These are phyloP conservation scores for Botryotinia calthae DNA, from an alignment of 2,329 filamentous ascomycete genomes.

Conservation along the genomic window DNA sequence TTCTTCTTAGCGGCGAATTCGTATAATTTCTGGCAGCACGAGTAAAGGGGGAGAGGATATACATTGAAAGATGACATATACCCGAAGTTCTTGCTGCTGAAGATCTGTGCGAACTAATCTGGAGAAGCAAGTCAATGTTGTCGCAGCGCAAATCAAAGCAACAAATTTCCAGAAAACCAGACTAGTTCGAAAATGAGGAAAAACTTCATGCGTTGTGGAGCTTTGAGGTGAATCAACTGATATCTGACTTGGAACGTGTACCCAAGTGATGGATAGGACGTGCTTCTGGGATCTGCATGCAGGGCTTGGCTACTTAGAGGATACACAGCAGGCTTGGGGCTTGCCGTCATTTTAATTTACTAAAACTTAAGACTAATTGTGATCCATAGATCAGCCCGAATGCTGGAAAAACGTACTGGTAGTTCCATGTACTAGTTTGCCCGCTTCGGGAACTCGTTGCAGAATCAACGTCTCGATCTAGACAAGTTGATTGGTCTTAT, in stretches of 20 bases:
- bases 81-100: neutral
- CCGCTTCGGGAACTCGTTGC: neutral
- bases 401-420: neutral
- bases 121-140: neutral
- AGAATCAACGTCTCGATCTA: neutral
- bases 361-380: neutral
- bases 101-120: neutral
- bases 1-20: neutral
- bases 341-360: neutral
- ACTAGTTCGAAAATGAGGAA: neutral
- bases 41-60: neutral
- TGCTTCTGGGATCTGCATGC: neutral
- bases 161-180: neutral
- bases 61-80: neutral
- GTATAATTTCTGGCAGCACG: neutral
- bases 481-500: neutral
- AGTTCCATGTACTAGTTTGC: neutral
- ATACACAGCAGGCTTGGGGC: neutral
- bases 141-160: neutral
- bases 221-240: neutral
- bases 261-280: neutral
- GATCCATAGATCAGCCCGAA: slow-evolving; percentile 11
- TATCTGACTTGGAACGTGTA: neutral
- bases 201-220: neutral
- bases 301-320: neutral